Base-by-base conservation (phyloP, 768 basidiomycete species). In the Amanita molliuscula region DNA sequence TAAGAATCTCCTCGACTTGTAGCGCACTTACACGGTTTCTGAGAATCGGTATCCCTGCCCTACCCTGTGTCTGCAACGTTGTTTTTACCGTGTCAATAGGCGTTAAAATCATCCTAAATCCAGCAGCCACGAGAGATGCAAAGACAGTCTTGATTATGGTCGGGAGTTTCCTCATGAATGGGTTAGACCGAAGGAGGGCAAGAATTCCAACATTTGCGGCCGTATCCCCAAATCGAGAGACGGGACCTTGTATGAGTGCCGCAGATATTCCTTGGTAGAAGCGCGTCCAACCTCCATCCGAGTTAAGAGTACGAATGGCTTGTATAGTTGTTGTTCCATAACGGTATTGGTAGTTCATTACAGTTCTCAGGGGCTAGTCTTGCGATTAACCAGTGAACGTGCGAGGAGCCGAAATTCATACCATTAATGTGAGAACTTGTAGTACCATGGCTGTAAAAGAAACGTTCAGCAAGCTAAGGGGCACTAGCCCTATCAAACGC, bases 331-430 rank as follows among this genome's bases (percentile, higher is more conserved):
- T 76, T 2, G 84, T 84, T n/a, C 93, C 93, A 61, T 81, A 92
- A 47, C 84, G 79, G 63, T 93, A 92, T 67, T 93, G 91, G 61
- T 88, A 96, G 71, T 97, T 98, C 95, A 97, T 97, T 49, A 94
- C 76, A 1, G 94, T 96, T 15, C 91, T 79, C n/a, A 95, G 65
- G 5, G 91, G 92, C 85, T 85, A 47, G 15, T 31, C n/a, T 31
- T 41, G 16, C 26, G 13, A 28, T 25, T 11, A 52, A 35, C 53
- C 34, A 35, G 13, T 45, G 21, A 4, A 40, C 46, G 20, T 9
- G n/a, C n/a, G n/a, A 36, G 35, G 6, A 2, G n/a, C n/a, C n/a
- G 3, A 44, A 20, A 36, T 40, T 50, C 44, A 28, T 37, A 72
- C 76, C 92, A 96, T 96, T 52, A 95, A 75, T 1, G 82, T 79